Conservation (phyloP, 306 rosid genomes). For the Pterocarpus macrocarpus region DNA sequence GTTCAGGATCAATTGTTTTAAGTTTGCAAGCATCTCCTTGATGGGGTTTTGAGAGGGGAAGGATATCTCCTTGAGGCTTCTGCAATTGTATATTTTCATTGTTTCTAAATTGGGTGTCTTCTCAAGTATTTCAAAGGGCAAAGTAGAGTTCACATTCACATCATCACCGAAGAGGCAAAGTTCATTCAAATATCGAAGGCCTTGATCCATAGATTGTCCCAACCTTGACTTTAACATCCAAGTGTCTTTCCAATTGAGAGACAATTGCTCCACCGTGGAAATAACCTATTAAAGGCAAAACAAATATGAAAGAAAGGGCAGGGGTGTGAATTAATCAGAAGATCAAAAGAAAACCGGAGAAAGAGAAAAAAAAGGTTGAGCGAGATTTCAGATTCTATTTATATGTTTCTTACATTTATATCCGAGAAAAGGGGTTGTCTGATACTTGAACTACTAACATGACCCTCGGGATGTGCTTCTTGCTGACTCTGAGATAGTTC, state of each 20-base stretch:
- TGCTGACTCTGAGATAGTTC: background rate
- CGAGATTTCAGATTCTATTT: no score
- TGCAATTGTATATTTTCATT: accelerated
- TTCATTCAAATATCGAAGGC: background rate
- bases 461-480: background rate
- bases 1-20: accelerated
- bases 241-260: background rate
- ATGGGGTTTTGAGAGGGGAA: background rate
- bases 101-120: background rate
- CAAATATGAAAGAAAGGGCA: background rate
- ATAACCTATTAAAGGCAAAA: constrained; percentile 17
- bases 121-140: background rate
- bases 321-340: background rate
- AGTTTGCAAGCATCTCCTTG: background rate
- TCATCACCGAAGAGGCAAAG: background rate
- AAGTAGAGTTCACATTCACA: background rate
- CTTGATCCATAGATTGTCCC: background rate
- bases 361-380: background rate
- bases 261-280: background rate
- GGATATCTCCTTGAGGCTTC: background rate
- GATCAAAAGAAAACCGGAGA: background rate
- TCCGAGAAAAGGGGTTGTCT: constrained; percentile 14
- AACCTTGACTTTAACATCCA: background rate
- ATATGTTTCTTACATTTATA: constrained; percentile 11
- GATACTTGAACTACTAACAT: background rate